These are phyloP conservation scores for Monilinia fructicola DNA, from an alignment of 2,329 filamentous ascomycete species.

Conservation along the genomic window DNA sequence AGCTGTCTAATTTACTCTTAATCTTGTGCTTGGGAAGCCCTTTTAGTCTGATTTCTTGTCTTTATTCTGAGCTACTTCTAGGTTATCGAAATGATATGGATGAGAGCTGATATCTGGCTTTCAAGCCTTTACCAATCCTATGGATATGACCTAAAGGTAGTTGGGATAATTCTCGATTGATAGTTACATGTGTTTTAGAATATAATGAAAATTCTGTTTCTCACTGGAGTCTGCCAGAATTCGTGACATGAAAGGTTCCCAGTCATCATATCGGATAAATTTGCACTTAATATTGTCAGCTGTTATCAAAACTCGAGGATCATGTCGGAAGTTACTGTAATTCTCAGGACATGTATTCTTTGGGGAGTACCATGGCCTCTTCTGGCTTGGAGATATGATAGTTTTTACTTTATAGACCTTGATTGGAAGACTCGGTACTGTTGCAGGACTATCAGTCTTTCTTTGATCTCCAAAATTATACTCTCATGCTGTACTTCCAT, in stretches of 20 bases:
- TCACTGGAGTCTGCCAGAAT: neutral
- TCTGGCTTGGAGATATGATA: too few species aligned
- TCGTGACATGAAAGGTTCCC: neutral
- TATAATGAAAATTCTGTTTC: neutral
- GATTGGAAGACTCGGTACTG: too few species aligned
- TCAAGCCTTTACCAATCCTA: neutral
- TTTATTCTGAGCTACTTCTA: neutral
- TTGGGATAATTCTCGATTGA: neutral
- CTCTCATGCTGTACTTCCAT: too few species aligned
- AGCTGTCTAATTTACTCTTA: neutral
- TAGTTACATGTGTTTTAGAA: too few species aligned
- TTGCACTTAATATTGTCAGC: neutral
- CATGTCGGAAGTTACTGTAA: neutral
- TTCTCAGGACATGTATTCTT: neutral
- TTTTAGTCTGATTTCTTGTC: neutral
- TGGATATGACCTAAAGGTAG: neutral
- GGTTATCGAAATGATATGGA: rapidly evolving
- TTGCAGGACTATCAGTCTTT: too few species aligned
- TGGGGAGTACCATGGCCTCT: too few species aligned
- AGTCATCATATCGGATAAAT: neutral
- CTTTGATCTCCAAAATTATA: too few species aligned
- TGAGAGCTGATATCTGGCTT: neutral
- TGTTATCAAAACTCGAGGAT: neutral
- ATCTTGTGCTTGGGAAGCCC: neutral
- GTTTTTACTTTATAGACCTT: too few species aligned